Conservation (phyloP, 441 rosid species). For the Erysimum pusillum region DNA sequence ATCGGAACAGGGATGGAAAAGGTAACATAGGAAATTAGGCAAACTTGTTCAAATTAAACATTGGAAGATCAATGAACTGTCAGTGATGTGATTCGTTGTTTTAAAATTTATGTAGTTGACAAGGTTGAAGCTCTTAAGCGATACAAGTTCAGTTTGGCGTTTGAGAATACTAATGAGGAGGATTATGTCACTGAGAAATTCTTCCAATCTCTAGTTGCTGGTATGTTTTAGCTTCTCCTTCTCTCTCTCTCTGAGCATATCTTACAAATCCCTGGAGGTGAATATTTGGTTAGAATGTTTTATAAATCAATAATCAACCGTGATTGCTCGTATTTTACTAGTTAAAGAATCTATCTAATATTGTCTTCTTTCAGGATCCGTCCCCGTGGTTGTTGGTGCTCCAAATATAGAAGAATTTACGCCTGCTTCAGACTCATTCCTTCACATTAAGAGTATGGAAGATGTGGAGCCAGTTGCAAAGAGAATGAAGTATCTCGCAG, state of each 20-base stretch:
- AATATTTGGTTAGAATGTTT: neutral
- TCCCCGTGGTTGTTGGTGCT: conserved; percentile 93
- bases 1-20: conserved; percentile 71
- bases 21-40: conserved; percentile 48
- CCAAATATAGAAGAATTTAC: conserved; percentile 92
- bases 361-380: conserved; percentile 57
- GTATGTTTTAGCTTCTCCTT: conserved; percentile 47
- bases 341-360: too few relatives aligned
- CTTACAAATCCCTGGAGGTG: neutral
- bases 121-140: conserved; percentile 85
- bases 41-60: neutral
- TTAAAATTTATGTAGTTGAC: conserved; percentile 64
- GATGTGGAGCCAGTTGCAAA: conserved; percentile 73
- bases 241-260: neutral
- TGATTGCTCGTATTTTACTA: too few relatives aligned
- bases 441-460: conserved; percentile 69
- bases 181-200: conserved; percentile 96
- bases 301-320: too few relatives aligned
- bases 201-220: conserved; percentile 95
- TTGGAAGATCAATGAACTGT: neutral
- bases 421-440: conserved; percentile 68
- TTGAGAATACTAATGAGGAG: conserved; percentile 97
- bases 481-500: conserved; percentile 78
- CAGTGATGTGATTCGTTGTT: conserved; percentile 15
- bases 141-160: conserved; percentile 93